Percentiles rank a stretch among this genome's conserved stretches.
Evolutionary conservation across 2,329 filamentous ascomycete genomes (phyloP).

Genomic region (Fusarium acutatum): DNA sequence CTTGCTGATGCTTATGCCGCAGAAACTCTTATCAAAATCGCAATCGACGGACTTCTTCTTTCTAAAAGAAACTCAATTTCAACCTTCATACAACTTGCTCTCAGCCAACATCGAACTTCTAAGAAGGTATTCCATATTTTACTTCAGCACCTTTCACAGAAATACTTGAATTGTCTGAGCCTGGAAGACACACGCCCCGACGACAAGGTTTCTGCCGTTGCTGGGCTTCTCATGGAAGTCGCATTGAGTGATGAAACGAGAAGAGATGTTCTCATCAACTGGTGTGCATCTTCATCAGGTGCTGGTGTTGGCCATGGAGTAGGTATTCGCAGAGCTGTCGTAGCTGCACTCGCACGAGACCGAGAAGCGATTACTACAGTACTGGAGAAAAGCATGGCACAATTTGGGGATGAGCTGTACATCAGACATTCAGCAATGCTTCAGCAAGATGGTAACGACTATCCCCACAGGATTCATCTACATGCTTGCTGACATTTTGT

Average conservation of each 20-base stretch:
- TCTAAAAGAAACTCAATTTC: constrained; percentile 29
- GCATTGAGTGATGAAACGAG: constrained; percentile 57
- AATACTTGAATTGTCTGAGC: constrained; percentile 50
- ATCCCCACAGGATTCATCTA: neutral
- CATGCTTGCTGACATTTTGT: constrained; percentile 33
- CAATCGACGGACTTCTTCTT: constrained; percentile 51
- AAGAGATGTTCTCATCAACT: constrained; percentile 66
- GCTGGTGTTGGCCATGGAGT: constrained; percentile 71
- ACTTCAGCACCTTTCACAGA: constrained; percentile 55
- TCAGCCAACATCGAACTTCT: constrained; percentile 39
- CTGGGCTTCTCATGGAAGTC: constrained; percentile 63
- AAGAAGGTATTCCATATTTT: constrained; percentile 43
- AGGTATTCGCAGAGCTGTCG: constrained; percentile 72
- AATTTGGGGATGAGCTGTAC: constrained; percentile 87
- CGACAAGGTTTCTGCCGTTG: constrained; percentile 63
- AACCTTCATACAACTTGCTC: constrained; percentile 44
- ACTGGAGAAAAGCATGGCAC: constrained; percentile 73
- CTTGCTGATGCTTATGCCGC: neutral
- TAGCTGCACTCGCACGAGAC: constrained; percentile 65
- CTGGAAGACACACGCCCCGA: constrained; percentile 44
- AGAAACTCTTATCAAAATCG: constrained; percentile 54
- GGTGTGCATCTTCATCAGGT: constrained; percentile 71
- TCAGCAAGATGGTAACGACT: constrained; percentile 81
- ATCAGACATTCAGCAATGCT: constrained; percentile 85
- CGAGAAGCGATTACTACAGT: constrained; percentile 62